Base-by-base conservation (phyloP, 1,284 basidiomycete genomes). In the Sanghuangporus baumii region DNA sequence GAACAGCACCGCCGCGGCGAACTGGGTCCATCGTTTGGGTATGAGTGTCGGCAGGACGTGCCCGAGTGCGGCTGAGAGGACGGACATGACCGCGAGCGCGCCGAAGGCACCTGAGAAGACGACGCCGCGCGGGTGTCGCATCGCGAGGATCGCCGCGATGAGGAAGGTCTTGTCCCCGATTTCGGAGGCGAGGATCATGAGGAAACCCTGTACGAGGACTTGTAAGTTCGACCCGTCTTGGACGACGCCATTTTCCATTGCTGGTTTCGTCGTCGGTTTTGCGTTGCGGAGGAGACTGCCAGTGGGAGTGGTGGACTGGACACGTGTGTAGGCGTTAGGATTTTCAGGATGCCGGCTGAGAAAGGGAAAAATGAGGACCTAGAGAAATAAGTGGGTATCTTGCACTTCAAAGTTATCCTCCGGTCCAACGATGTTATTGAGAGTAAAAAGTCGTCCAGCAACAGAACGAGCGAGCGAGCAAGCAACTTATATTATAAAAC, bases 101-200 rank as follows among this genome's bases (percentile, higher is more conserved):
- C 84, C 81, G 70, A 98, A 91, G 1, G 96, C 95, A 55, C 96
- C 96, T 1, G 83, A 79, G 73, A 98, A 98, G 60, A 99, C 95
- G 61, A 89, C 78, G 52, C 89, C 71, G 12, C 94, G 87, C 0
- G 93, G 86, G 72, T 98, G 94, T 2, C 95, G 89, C 87, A 97
- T 96, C 8, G 96, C 93, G 68, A 99, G 89, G 69, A 99, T 96
- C 62, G 96, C 97, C 23, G 96, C 85, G 55, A 98, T 98, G 65
- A 99, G 87, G 73, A 99, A 99, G 0, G 96, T 99, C 76, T 98
- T 98, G 86, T 99, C 97, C 54, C 96, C 96, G 46, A 95, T 90
- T 78, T 96, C 93, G 1, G 91, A 94, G 71, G 91, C 81, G 51
- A 95, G 88, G 68, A 96, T 96, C 88, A 95, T 94, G 63, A 83